These are phyloP conservation scores for Withania somnifera DNA, from an alignment of 305 asterid species.

Conservation along the genomic window DNA sequence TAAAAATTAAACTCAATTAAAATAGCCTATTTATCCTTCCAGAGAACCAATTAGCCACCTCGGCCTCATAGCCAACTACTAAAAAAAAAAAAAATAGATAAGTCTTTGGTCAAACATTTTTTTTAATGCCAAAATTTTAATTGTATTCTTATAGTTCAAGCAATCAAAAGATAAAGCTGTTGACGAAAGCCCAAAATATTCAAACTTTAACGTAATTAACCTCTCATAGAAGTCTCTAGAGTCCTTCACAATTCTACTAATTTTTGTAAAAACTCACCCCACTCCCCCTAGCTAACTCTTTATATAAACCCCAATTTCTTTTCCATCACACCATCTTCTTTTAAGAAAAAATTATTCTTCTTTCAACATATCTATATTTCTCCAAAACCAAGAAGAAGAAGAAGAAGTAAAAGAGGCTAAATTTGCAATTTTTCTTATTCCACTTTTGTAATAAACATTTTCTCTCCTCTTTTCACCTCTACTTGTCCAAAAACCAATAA, in stretches of 20 bases:
- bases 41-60: conserved; percentile 17
- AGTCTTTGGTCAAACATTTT: conserved; percentile 25
- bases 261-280: not conserved
- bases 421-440: not conserved
- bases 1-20: not conserved
- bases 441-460: no score
- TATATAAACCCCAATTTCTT: conserved; percentile 12
- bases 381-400: not conserved
- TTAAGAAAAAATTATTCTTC: not conserved
- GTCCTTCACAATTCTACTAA: conserved; percentile 10
- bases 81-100: not conserved
- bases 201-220: conserved; percentile 7
- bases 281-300: not conserved
- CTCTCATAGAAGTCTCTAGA: conserved; percentile 29
- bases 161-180: not conserved
- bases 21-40: conserved; percentile 1
- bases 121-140: not conserved
- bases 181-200: not conserved
- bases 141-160: conserved; percentile 24
- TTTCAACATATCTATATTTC: not conserved
- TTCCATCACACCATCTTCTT: not conserved
- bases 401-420: not conserved
- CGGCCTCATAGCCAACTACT: conserved; percentile 9
- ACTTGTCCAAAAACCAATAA: not conserved
- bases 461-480: not conserved